Conservation (phyloP, 345 rosid genomes). For the Hibiscus trionum region DNA sequence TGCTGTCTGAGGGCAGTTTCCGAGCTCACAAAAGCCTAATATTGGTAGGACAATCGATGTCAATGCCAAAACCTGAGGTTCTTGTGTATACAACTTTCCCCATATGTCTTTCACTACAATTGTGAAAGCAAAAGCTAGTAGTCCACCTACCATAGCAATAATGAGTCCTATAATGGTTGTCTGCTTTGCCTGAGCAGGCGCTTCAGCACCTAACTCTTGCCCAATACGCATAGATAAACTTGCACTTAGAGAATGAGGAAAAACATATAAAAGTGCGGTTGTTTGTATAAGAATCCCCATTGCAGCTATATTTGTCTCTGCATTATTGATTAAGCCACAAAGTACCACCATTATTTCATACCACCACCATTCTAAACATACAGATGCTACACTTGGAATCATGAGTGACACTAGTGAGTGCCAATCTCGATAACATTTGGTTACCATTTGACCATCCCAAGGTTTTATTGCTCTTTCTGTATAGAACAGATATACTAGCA, state of each 20-base stretch:
- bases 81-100: slow-evolving; percentile 25
- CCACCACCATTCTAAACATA: slow-evolving; percentile 45
- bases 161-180: slow-evolving; percentile 20
- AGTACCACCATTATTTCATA: slow-evolving; percentile 30
- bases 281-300: slow-evolving; percentile 33
- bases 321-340: slow-evolving; percentile 23
- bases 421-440: slow-evolving; percentile 10
- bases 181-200: slow-evolving; percentile 16
- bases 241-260: slow-evolving; percentile 25
- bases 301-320: slow-evolving; percentile 26
- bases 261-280: slow-evolving; percentile 26
- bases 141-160: slow-evolving; percentile 17
- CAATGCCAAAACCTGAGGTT: slow-evolving; percentile 24
- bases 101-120: slow-evolving; percentile 17
- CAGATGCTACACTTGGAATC: slow-evolving; percentile 19
- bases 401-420: slow-evolving; percentile 16
- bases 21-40: slow-evolving; percentile 31
- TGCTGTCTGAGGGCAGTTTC: slow-evolving; percentile 31
- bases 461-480: slow-evolving; percentile 25
- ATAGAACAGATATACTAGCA: slow-evolving; percentile 16
- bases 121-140: slow-evolving; percentile 16
- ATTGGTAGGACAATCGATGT: slow-evolving; percentile 24
- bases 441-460: slow-evolving; percentile 16
- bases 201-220: slow-evolving; percentile 23
- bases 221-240: slow-evolving; percentile 27